A percentile compares a stretch with the other conserved stretches of the same genome.
Conservation (phyloP, 495 filamentous ascomycete species). For the Staphylotrichum longicolle region DNA sequence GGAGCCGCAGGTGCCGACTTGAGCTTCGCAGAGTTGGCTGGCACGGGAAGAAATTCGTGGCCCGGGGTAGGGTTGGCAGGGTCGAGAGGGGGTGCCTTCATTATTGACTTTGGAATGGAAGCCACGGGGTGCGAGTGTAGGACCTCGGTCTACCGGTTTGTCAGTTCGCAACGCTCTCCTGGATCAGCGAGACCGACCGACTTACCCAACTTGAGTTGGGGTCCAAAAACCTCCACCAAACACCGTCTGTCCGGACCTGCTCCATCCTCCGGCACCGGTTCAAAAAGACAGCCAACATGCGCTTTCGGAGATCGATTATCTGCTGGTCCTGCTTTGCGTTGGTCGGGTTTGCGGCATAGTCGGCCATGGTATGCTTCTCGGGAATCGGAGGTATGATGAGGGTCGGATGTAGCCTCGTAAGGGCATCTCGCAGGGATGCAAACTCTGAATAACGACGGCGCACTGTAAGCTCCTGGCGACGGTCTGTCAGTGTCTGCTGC, state of each 20-base stretch:
- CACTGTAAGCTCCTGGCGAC: constrained; percentile 81
- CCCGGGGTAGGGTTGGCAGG: constrained; percentile 86
- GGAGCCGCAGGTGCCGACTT: constrained; percentile 55
- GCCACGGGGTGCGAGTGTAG: constrained; percentile 83
- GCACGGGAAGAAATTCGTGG: constrained; percentile 83
- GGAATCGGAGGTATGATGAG: constrained; percentile 95
- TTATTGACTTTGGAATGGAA: constrained; percentile 86
- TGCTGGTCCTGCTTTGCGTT: constrained; percentile 95
- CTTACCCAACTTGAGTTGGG: constrained; percentile 97
- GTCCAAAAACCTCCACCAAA: constrained; percentile 96
- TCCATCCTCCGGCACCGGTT: constrained; percentile 93
- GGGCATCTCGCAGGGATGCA: constrained; percentile 81
- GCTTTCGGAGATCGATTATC: constrained; percentile 92
- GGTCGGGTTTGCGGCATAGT: constrained; percentile 96
- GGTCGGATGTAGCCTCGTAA: constrained; percentile 88
- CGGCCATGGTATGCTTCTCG: constrained; percentile 97
- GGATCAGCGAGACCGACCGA: constrained; percentile 5
- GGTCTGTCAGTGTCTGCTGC: constrained; percentile 20
- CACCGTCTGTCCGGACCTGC: constrained; percentile 87
- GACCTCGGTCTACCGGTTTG: constrained; percentile 72
- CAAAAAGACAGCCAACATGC: constrained; percentile 92
- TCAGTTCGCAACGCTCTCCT: constrained; percentile 32
- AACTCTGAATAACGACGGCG: constrained; percentile 96
- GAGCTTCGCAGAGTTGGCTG: constrained; percentile 79
- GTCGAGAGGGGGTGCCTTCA: constrained; percentile 91